phyloP scores from a whole-genome alignment of 2,329 filamentous ascomycete genomes.

The Sarocladium oryzae region DNA sequence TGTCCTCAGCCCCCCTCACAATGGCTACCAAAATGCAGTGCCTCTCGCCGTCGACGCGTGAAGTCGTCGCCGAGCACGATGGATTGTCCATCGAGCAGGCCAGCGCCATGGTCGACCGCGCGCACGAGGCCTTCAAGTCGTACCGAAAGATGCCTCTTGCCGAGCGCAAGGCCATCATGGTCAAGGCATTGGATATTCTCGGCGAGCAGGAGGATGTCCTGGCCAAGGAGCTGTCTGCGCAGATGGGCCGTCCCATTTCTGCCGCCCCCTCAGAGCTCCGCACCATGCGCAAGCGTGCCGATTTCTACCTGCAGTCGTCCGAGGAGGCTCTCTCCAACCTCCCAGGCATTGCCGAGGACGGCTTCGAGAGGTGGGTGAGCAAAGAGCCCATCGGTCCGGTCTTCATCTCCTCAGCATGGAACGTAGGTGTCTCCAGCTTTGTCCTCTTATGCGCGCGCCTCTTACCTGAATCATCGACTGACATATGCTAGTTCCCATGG shows the following conservation, averaged over 20 bases:
- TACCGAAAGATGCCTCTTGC: constrained; percentile 61
- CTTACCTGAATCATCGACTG: neutral
- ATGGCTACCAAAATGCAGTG: constrained; percentile 30
- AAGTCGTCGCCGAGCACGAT: constrained; percentile 54
- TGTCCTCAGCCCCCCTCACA: too few species aligned
- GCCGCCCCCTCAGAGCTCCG: constrained; percentile 78
- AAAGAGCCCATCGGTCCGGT: constrained; percentile 84
- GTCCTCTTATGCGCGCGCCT: neutral
- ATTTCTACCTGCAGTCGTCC: constrained; percentile 80
- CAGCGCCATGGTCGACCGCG: constrained; percentile 38
- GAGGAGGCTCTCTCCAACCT: constrained; percentile 72
- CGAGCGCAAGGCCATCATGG: constrained; percentile 73
- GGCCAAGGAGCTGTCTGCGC: constrained; percentile 76
- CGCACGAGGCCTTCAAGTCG: constrained; percentile 11
- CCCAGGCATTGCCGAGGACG: constrained; percentile 73
- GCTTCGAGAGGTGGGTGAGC: constrained; percentile 83
- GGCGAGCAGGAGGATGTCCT: constrained; percentile 68
- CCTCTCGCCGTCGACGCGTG: constrained; percentile 64
- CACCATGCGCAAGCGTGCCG: constrained; percentile 77
- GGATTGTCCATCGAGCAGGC: constrained; percentile 54
- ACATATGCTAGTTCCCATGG: constrained; percentile 71
- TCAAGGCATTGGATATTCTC: constrained; percentile 68
- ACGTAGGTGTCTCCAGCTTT: constrained; percentile 52
- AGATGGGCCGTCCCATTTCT: constrained; percentile 90
- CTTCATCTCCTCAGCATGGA: constrained; percentile 90